These are phyloP conservation scores for Metschnikowia peoriensis DNA, from an alignment of 805 yeast species.

Conservation along the genomic window DNA sequence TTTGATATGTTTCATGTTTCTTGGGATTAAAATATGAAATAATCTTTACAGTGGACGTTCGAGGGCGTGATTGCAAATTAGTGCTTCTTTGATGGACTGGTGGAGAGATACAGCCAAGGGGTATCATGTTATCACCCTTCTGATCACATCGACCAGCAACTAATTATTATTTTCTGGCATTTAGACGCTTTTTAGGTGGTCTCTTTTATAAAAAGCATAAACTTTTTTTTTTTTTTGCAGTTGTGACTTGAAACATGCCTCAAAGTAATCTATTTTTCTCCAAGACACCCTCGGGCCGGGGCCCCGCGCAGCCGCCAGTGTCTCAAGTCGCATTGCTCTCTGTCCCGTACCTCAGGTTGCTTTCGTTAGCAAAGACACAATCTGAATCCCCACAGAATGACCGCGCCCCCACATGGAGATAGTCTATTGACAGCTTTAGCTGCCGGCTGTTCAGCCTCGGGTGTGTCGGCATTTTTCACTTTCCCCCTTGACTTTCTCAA, in stretches of 20 bases:
- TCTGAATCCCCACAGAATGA: slow-evolving; percentile 3
- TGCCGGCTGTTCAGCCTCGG: slow-evolving; percentile 62
- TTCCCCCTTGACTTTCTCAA: slow-evolving; percentile 74
- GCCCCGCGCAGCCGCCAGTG: neutral
- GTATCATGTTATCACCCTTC: too few species aligned
- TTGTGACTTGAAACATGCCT: neutral
- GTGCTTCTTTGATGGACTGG: too few species aligned
- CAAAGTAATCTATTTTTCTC: neutral
- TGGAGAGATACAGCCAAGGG: too few species aligned
- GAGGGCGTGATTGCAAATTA: too few species aligned
- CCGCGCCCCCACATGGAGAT: slow-evolving; percentile 17
- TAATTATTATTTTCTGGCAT: too few species aligned
- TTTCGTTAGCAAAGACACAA: neutral
- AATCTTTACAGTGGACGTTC: too few species aligned
- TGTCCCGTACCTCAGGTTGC: neutral
- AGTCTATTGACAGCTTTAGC: slow-evolving; percentile 56
- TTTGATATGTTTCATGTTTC: too few species aligned
- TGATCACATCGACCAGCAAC: too few species aligned
- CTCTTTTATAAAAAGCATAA: too few species aligned
- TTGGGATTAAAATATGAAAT: too few species aligned
- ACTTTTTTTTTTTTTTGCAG: too few species aligned
- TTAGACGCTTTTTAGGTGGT: too few species aligned
- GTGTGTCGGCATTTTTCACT: slow-evolving; percentile 58
- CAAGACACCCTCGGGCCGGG: neutral
- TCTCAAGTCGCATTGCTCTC: neutral